Evolutionary conservation across 2,329 filamentous ascomycete species (phyloP), one percentile per base, ranked within the genome.

Genomic region (Neonectria magnoliae): DNA sequence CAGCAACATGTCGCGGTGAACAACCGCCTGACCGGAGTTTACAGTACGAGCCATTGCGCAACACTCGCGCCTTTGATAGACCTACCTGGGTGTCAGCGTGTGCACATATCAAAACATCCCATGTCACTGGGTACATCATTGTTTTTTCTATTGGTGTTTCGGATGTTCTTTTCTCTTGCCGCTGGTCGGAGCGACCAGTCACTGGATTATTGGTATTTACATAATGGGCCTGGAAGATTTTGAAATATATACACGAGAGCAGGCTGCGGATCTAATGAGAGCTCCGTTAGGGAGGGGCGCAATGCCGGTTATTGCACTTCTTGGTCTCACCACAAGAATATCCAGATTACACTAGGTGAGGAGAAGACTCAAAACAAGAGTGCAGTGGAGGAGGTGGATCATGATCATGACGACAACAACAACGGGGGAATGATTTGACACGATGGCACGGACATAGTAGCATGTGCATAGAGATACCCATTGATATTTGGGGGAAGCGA

Each of bases 401-500:
- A 73, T 62, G 71, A 72, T 74, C 65, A 73, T 72, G 69, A 74
- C 57, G 68, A 72, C 65, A 60, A 71, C 48, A 25, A 25, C 25
- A 6, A 25, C 22, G 66, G 71, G 68, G 69, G 48, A 48, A 59
- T 20, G 65, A 71, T 66, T 66, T 54, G 69, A 73, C 60, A 68
- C 54, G 66, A 68, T 38, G 61, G 60, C 55, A 71, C 56, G 65
- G 62, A 61, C 52, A 62, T 59, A 51, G 55, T 62, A 68, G 66
- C 71, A 73, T 74, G 73, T 74, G 70, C 68, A 76, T 76, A 76
- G 71, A 76, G 74, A 76, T 76, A 76, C 75, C 75, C 75, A 73
- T 67, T 70, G 57, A 68, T 73, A 61, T 64, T 72, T 67, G 69
- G 69, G 65, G 68, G 66, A 61, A 68, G 71, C 64, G 68, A 72